These are phyloP conservation scores for Forsythia suspensa DNA, from an alignment of 257 asterid genomes.

Conservation along the genomic window DNA sequence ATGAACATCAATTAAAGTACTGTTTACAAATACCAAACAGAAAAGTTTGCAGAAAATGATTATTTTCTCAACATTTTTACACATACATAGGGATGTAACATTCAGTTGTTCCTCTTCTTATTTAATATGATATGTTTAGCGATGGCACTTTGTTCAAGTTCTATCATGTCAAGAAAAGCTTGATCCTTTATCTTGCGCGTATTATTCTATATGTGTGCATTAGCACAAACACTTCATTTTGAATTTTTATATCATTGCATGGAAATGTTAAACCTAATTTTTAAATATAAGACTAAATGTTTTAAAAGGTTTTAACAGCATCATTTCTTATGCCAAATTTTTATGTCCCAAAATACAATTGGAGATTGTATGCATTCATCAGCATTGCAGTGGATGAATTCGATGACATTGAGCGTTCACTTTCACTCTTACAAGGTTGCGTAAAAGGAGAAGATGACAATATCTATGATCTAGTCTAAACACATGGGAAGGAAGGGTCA, in stretches of 20 bases:
- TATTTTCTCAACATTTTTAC: not conserved
- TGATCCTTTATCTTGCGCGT: not conserved
- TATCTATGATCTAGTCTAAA: not conserved
- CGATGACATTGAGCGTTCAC: not conserved
- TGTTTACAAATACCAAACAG: not conserved
- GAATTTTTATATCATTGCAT: not conserved
- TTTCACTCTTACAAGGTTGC: not conserved
- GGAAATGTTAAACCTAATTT: not conserved
- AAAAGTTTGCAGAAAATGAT: not conserved
- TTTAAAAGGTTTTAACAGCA: not conserved
- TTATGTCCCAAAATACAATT: not conserved
- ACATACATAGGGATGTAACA: not conserved
- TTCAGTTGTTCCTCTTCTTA: not conserved
- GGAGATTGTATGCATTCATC: not conserved
- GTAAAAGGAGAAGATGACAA: too few species aligned
- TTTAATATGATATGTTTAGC: not conserved
- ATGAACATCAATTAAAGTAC: not conserved
- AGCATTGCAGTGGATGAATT: not conserved
- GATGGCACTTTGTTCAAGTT: not conserved
- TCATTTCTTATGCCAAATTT: not conserved
- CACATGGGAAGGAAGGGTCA: not conserved
- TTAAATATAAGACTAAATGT: not conserved
- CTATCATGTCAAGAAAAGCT: not conserved
- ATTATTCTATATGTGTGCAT: not conserved
- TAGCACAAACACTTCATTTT: not conserved